phyloP scores from a whole-genome alignment of 495 filamentous ascomycete genomes.

The Tuber brumale region DNA sequence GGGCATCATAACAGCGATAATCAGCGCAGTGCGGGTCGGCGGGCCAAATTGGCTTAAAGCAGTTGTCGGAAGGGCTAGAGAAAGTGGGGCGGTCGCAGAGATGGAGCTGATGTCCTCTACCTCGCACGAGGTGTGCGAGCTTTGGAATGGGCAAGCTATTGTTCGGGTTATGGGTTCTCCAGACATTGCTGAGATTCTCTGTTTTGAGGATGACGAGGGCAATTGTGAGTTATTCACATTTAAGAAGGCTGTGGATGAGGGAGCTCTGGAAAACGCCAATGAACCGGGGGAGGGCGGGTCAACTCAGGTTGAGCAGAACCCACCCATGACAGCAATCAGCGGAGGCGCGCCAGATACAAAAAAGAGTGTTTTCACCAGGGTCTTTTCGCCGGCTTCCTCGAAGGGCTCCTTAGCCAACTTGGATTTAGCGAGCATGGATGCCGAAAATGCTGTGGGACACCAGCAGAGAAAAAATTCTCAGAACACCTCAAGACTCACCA shows the following conservation, averaged over 20 bases:
- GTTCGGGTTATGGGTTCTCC: slow-evolving; percentile 29
- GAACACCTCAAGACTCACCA: neutral
- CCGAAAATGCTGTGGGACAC: neutral
- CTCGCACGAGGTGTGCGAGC: slow-evolving; percentile 27
- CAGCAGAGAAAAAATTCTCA: neutral
- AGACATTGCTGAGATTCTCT: slow-evolving; percentile 25
- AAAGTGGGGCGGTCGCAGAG: slow-evolving; percentile 25
- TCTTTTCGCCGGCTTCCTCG: neutral
- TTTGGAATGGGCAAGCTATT: slow-evolving; percentile 38
- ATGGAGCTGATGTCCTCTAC: slow-evolving; percentile 27
- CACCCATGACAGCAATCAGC: neutral
- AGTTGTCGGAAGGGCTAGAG: slow-evolving; percentile 48
- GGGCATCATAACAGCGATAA: slow-evolving; percentile 53
- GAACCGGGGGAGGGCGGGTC: neutral
- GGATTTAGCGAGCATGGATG: neutral
- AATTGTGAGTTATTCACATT: neutral
- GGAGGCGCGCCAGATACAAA: neutral
- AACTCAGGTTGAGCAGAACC: neutral
- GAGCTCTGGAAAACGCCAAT: neutral
- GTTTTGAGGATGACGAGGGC: slow-evolving; percentile 1
- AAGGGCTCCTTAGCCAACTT: neutral
- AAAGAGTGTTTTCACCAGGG: neutral
- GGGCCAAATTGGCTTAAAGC: slow-evolving; percentile 50
- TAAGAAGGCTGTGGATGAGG: neutral
- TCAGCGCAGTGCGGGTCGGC: slow-evolving; percentile 51